phyloP scores from a whole-genome alignment of 2,329 filamentous ascomycete genomes.

The Monosporascus sp. region DNA sequence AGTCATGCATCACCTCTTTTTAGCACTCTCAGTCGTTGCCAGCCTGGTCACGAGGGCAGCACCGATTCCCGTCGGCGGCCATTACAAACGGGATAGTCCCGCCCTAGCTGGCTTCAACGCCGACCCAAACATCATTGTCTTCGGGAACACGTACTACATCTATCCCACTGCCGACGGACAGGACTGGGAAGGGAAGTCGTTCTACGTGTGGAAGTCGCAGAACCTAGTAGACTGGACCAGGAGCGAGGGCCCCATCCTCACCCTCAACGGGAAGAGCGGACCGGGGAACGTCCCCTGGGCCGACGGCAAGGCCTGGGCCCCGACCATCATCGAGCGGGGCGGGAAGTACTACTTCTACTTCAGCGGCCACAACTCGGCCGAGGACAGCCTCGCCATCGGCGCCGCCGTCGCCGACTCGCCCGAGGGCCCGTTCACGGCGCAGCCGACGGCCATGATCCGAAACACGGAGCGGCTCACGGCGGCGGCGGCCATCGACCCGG shows the following conservation, averaged over 20 bases:
- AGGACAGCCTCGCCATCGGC: slow-evolving; percentile 52
- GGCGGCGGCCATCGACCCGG: slow-evolving; percentile 51
- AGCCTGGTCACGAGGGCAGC: background rate
- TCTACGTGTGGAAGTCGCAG: slow-evolving; percentile 38
- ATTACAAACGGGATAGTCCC: slow-evolving; percentile 17
- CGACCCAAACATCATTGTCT: slow-evolving; percentile 39
- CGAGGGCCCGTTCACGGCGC: slow-evolving; percentile 51
- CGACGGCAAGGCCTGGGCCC: slow-evolving; percentile 60
- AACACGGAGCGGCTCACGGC: slow-evolving; percentile 37
- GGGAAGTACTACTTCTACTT: slow-evolving; percentile 62
- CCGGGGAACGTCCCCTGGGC: slow-evolving; percentile 55
- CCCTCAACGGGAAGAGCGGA: slow-evolving; percentile 31
- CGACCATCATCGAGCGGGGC: slow-evolving; percentile 51
- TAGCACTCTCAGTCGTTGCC: background rate
- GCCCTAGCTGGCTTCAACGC: slow-evolving; percentile 33
- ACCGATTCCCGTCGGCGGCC: background rate
- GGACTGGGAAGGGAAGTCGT: slow-evolving; percentile 37
- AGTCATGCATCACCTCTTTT: background rate
- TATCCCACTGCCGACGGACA: slow-evolving; percentile 39
- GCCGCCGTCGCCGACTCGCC: slow-evolving; percentile 51
- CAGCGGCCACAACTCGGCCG: slow-evolving; percentile 42
- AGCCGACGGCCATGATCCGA: slow-evolving; percentile 45
- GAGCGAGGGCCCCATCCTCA: slow-evolving; percentile 33
- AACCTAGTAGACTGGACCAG: slow-evolving; percentile 36
- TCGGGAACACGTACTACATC: slow-evolving; percentile 37